Percentiles rank a stretch among this genome's conserved stretches.
These are phyloP conservation scores for Sambucus nigra DNA, from an alignment of 129 eudicot species.

Conservation along the genomic window DNA sequence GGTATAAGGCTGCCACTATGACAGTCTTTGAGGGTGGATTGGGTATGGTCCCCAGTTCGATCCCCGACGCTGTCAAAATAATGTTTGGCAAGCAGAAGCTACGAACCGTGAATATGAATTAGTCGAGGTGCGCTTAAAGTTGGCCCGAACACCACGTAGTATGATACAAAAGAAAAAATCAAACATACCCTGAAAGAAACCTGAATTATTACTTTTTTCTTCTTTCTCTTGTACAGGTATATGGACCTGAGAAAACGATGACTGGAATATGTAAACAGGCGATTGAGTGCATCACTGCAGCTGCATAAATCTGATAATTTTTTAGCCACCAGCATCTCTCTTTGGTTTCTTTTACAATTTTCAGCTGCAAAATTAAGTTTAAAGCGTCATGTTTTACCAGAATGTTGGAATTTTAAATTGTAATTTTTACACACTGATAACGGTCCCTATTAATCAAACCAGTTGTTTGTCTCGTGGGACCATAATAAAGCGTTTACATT, in stretches of 20 bases:
- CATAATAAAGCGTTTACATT: too few relatives aligned
- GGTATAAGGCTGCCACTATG: too few relatives aligned
- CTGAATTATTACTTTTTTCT: background rate
- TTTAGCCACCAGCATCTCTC: background rate
- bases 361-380: background rate
- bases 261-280: slow-evolving; percentile 97
- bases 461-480: too few relatives aligned
- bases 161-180: too few relatives aligned
- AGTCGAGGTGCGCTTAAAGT: too few relatives aligned
- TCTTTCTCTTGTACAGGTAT: slow-evolving; percentile 34
- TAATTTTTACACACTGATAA: background rate
- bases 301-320: slow-evolving; percentile 37
- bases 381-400: background rate
- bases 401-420: background rate
- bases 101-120: too few relatives aligned
- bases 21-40: too few relatives aligned
- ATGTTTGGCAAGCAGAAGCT: too few relatives aligned
- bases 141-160: too few relatives aligned
- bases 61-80: too few relatives aligned
- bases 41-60: too few relatives aligned
- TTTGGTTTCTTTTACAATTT: background rate
- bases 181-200: too few relatives aligned
- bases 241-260: slow-evolving; percentile 94
- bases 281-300: slow-evolving; percentile 70
- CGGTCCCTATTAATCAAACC: background rate